Evolutionary conservation across 768 basidiomycete species (phyloP).

Genomic region (Mycena vulgaris): DNA sequence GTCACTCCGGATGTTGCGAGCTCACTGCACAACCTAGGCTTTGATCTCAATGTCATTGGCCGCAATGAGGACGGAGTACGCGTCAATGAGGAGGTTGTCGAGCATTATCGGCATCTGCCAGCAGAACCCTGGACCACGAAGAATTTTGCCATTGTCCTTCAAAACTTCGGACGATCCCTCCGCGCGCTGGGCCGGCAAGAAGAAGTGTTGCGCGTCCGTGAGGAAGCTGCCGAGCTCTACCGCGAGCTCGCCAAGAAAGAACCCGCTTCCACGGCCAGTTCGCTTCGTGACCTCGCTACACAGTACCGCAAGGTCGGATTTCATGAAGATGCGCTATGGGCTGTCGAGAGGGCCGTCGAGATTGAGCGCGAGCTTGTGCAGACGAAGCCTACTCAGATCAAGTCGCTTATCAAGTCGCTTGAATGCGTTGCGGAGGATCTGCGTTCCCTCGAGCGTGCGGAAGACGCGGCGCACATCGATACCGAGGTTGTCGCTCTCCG

Average conservation of each 20-base stretch:
- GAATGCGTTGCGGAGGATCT: constrained; percentile 16
- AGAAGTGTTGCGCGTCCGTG: background rate
- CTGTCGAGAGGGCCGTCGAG: background rate
- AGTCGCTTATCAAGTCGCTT: constrained; percentile 6
- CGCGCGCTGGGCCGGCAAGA: constrained; percentile 12
- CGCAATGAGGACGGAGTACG: constrained; percentile 4
- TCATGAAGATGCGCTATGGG: constrained; percentile 10
- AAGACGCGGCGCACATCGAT: constrained; percentile 19
- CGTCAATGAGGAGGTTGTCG: background rate
- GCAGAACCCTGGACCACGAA: no score
- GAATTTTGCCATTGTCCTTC: no score
- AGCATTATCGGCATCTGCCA: no score
- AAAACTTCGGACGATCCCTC: background rate
- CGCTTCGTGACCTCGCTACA: constrained; percentile 3
- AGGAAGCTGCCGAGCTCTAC: constrained; percentile 5
- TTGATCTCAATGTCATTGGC: background rate
- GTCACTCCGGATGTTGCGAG: background rate
- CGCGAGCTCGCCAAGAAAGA: constrained; percentile 1
- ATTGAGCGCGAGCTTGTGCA: background rate
- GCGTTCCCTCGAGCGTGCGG: constrained; percentile 3
- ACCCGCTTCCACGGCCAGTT: constrained; percentile 4
- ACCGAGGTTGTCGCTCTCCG: constrained; percentile 4
- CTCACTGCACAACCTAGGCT: background rate
- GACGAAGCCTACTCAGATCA: background rate
- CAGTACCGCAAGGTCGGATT: constrained; percentile 9